Conservation (phyloP, 2,329 filamentous ascomycete genomes). For the Endoconidiophora laricicola region DNA sequence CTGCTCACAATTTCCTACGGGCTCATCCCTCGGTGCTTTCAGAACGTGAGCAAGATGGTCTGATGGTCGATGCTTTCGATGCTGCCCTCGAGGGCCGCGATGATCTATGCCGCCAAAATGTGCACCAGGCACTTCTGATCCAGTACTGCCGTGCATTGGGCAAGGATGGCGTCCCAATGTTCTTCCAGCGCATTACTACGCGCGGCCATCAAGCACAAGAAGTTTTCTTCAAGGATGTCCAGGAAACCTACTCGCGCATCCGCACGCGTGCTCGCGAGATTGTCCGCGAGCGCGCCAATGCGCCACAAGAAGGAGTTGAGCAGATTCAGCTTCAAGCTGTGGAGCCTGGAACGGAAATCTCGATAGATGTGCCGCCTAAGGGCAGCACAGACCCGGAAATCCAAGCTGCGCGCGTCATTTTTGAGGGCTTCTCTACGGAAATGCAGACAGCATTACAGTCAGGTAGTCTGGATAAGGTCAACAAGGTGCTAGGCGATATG, state of each 20-base stretch:
- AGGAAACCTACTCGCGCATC: constrained; percentile 72
- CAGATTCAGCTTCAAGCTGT: constrained; percentile 97
- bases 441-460: constrained; percentile 69
- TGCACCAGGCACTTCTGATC: constrained; percentile 80
- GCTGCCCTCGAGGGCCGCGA: constrained; percentile 60
- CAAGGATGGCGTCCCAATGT: constrained; percentile 71
- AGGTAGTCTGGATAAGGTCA: constrained; percentile 56
- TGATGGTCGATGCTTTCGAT: constrained; percentile 85
- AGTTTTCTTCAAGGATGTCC: constrained; percentile 84
- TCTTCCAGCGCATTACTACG: constrained; percentile 92
- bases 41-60: constrained; percentile 77
- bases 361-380: constrained; percentile 62
- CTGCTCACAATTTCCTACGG: constrained; percentile 61
- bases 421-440: constrained; percentile 66
- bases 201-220: constrained; percentile 78
- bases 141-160: constrained; percentile 91
- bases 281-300: constrained; percentile 33
- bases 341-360: constrained; percentile 80
- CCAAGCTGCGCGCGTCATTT: constrained; percentile 53
- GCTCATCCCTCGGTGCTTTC: constrained; percentile 60
- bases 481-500: constrained; percentile 60
- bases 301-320: constrained; percentile 51
- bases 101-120: constrained; percentile 67
- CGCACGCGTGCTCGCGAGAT: constrained; percentile 61
- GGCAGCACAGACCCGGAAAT: constrained; percentile 49